A percentile compares a stretch with the other conserved stretches of the same genome.
phyloP scores from a whole-genome alignment of 352 stramenopile species.

The Phytophthora foliorum region DNA sequence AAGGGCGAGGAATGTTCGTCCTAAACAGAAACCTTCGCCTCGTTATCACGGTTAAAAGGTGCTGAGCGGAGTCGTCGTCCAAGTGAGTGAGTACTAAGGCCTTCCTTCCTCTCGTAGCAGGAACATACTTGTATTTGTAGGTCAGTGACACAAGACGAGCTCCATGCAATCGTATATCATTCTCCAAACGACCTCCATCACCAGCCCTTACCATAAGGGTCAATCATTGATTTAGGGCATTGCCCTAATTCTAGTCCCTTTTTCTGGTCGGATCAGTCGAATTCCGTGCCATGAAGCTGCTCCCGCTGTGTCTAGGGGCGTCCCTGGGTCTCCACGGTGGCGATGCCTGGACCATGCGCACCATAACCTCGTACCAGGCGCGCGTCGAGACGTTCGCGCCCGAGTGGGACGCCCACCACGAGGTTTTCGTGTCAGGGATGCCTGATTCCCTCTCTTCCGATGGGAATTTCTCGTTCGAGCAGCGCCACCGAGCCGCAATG shows the following conservation, averaged over 20 bases:
- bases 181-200: too few relatives aligned
- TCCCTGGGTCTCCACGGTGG: not conserved
- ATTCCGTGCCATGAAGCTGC: constrained; percentile 10
- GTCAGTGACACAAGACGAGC: constrained; percentile 28
- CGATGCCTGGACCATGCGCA: constrained; percentile 52
- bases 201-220: too few relatives aligned
- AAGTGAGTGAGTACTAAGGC: constrained; percentile 35
- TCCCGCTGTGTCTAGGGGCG: constrained; percentile 5
- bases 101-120: constrained; percentile 24
- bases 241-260: too few relatives aligned
- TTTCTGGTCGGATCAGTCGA: constrained; percentile 14
- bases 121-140: constrained; percentile 37
- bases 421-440: constrained; percentile 58
- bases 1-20: constrained; percentile 43
- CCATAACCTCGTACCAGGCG: constrained; percentile 65
- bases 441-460: constrained; percentile 14
- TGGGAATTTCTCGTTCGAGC: constrained; percentile 44
- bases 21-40: constrained; percentile 15
- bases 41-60: constrained; percentile 9
- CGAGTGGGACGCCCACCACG: constrained; percentile 55
- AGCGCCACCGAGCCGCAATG: constrained; percentile 59
- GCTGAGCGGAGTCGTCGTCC: constrained; percentile 2
- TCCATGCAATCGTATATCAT: constrained; percentile 30
- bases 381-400: constrained; percentile 64
- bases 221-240: too few relatives aligned